Evolutionary conservation across 2,329 filamentous ascomycete species (phyloP).

Genomic region (Rutstroemia sp.): DNA sequence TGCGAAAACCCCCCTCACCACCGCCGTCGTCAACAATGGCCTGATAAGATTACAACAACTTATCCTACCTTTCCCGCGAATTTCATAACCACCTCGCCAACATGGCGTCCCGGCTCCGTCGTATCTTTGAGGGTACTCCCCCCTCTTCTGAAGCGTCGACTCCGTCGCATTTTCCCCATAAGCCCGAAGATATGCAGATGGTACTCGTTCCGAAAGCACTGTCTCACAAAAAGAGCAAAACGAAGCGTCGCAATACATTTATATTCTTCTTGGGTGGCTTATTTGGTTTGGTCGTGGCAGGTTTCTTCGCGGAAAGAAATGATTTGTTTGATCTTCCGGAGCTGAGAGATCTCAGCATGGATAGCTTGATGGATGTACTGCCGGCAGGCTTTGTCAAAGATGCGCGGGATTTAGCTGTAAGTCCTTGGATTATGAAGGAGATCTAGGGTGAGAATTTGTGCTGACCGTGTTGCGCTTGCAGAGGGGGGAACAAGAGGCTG

Average conservation of each 20-base stretch:
- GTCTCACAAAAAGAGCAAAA: slow-evolving; percentile 19
- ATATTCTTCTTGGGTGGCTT: slow-evolving; percentile 84
- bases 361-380: slow-evolving; percentile 78
- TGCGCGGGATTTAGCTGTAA: slow-evolving; percentile 75
- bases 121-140: slow-evolving; percentile 2
- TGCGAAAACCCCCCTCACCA: background rate
- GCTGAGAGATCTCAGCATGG: slow-evolving; percentile 67
- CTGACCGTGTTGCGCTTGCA: slow-evolving; percentile 28
- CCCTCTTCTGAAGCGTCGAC: slow-evolving; percentile 13
- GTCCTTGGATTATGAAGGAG: slow-evolving; percentile 5
- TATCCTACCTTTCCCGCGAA: background rate
- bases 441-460: slow-evolving; percentile 2
- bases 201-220: slow-evolving; percentile 42
- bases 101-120: slow-evolving; percentile 1
- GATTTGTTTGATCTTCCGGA: slow-evolving; percentile 79
- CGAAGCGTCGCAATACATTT: slow-evolving; percentile 62
- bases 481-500: slow-evolving; percentile 80
- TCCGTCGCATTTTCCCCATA: slow-evolving; percentile 14
- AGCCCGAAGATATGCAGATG: slow-evolving; percentile 40
- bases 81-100: background rate
- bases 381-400: slow-evolving; percentile 81
- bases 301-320: slow-evolving; percentile 83
- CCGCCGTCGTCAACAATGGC: background rate
- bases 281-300: slow-evolving; percentile 82
- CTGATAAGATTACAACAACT: background rate